Evolutionary conservation across 176 grass and related monocot species (phyloP).

Genomic region (Lolium rigidum): DNA sequence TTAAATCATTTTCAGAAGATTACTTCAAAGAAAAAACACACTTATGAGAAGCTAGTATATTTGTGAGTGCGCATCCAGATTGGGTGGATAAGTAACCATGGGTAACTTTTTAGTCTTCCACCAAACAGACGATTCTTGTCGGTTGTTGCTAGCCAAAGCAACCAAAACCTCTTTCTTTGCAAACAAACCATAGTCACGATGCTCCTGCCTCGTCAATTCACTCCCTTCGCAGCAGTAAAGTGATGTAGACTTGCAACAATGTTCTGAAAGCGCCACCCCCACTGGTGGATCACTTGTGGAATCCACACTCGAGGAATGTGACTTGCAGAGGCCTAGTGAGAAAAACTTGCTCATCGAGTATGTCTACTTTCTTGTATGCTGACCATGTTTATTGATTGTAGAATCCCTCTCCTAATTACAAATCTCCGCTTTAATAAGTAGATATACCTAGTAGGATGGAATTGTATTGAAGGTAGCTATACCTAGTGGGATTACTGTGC

Average conservation of each 20-base stretch:
- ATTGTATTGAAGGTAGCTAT: not conserved
- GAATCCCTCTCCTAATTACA: not conserved
- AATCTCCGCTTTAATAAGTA: not conserved
- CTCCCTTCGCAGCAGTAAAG: not conserved
- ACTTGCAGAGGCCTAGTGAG: not conserved
- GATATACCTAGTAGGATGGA: not conserved
- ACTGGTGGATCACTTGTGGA: not conserved
- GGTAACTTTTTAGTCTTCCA: not conserved
- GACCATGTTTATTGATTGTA: not conserved
- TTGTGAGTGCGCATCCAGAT: not conserved
- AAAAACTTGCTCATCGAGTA: not conserved
- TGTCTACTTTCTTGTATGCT: not conserved
- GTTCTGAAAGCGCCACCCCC: no score
- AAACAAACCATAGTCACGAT: no score
- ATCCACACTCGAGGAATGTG: not conserved
- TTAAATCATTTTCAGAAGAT: not conserved
- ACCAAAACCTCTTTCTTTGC: not conserved
- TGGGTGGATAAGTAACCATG: not conserved
- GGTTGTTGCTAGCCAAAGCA: not conserved
- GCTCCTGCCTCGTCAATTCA: not conserved
- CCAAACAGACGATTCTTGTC: not conserved
- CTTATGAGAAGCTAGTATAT: not conserved
- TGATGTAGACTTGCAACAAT: not conserved
- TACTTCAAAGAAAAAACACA: not conserved
- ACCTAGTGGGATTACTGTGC: not conserved